phyloP scores from a whole-genome alignment of 371 early-diverging fungal genomes.

The Rhizopus stolonifer region DNA sequence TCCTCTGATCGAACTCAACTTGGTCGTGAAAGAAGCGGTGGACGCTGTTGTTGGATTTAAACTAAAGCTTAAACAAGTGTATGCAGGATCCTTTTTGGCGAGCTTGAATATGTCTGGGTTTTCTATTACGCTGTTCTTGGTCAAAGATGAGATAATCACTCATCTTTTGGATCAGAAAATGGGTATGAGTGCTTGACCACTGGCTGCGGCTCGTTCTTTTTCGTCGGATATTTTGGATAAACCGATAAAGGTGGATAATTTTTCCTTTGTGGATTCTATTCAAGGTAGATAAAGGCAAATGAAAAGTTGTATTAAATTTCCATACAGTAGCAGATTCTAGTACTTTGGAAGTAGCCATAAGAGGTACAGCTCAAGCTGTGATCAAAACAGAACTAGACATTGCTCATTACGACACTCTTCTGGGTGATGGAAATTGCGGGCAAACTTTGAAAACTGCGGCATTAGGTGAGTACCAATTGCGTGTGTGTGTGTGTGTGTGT shows the following conservation, averaged over 20 bases:
- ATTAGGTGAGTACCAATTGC: conserved; percentile 26
- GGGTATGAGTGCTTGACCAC: conserved; percentile 59
- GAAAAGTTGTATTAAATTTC: not conserved
- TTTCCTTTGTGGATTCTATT: not conserved
- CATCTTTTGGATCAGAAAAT: conserved; percentile 51
- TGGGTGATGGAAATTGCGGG: conserved; percentile 88
- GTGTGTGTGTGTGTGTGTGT: no score
- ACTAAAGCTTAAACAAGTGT: conserved; percentile 53
- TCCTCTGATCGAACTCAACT: conserved; percentile 67
- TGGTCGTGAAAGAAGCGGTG: conserved; percentile 65
- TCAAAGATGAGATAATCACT: conserved; percentile 33
- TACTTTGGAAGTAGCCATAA: conserved; percentile 36
- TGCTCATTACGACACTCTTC: conserved; percentile 67
- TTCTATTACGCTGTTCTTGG: conserved; percentile 60
- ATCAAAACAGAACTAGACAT: conserved; percentile 70
- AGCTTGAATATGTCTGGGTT: conserved; percentile 79
- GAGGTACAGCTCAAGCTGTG: conserved; percentile 51
- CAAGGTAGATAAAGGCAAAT: not conserved
- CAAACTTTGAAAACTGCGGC: conserved; percentile 69
- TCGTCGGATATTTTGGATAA: not conserved
- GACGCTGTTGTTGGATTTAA: conserved; percentile 24
- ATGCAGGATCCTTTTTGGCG: conserved; percentile 70
- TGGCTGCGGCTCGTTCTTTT: conserved; percentile 23
- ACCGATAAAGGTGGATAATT: not conserved
- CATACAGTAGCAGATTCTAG: conserved; percentile 12